Evolutionary conservation across 106 monocot genomes (phyloP), one percentile per base, ranked within the genome.

Genomic region (Amphibolis antarctica): DNA sequence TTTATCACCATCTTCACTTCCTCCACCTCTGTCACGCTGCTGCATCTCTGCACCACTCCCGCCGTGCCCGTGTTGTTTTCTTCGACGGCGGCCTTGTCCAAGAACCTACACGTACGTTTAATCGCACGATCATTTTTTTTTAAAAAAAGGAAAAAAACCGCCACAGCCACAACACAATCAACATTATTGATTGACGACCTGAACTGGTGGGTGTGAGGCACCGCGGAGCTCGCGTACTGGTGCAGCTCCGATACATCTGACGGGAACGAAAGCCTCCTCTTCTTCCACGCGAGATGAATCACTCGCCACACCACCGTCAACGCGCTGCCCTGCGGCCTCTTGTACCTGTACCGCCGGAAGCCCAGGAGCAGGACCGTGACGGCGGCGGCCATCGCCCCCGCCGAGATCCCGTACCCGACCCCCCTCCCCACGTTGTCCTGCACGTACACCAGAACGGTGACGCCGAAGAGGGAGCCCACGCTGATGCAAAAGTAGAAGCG

Each of bases 401-500:
- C 65, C 0, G 80, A 74, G 20, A 71, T 60, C 1, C 80, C 80
- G 60, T 74, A 81, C 1, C 85, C 85, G 68, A 71, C 61, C 1
- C 64, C 75, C 59, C 68, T 68, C 0, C 77, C 70, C 10, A 58
- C 64, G 31, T 69, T 66, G 18, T 57, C 74, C 45, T 74, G 73
- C 13, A 80, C 28, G 36, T 77, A 80, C 1, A 75, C 72, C 66
- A 84, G 68, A 10, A 71, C 18, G 0, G 83, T 84, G 25, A 73
- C 65, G 22, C 76, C 68, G 12, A 84, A 44, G 10, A 84, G 72
- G 4, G 70, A 79, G 0, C 85, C 81, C 46, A 85, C 50, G 69
- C 69, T 80, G 68, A 85, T 71, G 50, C 67, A 76, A 55, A 85
- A 74, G 72, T 74, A 85, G 78, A 85, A 85, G 70, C 77, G 70